phyloP scores from a whole-genome alignment of 192 early-diverging fungal genomes.

The Backusella macrospora region DNA sequence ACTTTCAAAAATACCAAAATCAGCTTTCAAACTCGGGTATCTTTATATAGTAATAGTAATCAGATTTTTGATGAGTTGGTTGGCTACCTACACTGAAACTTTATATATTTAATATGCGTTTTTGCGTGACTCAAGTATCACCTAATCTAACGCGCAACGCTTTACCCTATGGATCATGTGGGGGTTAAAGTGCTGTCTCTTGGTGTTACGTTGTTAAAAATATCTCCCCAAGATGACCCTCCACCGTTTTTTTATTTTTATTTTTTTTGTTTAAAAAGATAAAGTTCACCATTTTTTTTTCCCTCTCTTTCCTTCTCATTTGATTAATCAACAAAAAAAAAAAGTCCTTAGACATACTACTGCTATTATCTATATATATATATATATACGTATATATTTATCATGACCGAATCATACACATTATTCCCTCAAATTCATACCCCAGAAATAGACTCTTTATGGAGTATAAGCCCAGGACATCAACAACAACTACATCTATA shows the following conservation, averaged over 20 bases:
- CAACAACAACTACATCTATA: not conserved
- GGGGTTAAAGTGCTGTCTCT: slow-evolving; percentile 10
- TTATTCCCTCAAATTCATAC: slow-evolving; percentile 9
- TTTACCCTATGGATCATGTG: slow-evolving; percentile 12
- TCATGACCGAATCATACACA: not conserved
- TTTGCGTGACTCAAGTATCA: slow-evolving; percentile 14
- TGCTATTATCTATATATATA: not conserved
- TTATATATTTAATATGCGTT: not conserved
- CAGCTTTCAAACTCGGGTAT: slow-evolving; percentile 12
- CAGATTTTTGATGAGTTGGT: slow-evolving; percentile 1
- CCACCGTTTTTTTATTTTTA: not conserved
- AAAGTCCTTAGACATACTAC: not conserved
- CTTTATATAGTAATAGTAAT: slow-evolving; percentile 11
- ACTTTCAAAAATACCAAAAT: slow-evolving; percentile 12
- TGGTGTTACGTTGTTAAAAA: slow-evolving; percentile 2
- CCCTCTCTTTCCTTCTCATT: not conserved
- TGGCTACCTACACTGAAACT: not conserved
- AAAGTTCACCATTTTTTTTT: not conserved
- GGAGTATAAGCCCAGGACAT: not conserved
- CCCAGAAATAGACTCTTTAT: not conserved
- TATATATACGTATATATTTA: not conserved
- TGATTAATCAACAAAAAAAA: not conserved
- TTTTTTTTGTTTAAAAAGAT: slow-evolving; percentile 3
- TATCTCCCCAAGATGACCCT: not conserved
- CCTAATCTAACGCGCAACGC: slow-evolving; percentile 7